Evolutionary conservation across 805 yeast species (phyloP).

Genomic region (Cyberlindnera samutprakarnensis): DNA sequence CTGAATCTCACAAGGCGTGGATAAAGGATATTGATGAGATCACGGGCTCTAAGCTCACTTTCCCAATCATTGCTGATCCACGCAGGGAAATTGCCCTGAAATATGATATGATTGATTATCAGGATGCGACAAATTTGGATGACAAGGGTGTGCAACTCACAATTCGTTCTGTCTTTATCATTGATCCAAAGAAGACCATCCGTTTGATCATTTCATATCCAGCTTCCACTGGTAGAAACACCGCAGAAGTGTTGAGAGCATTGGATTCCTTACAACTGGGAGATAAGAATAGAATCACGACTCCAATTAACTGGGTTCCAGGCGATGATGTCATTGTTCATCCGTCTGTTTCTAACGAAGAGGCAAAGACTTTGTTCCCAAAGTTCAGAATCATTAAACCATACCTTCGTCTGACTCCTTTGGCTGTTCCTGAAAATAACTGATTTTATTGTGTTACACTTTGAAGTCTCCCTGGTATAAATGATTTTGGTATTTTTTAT

Average conservation of each 20-base stretch:
- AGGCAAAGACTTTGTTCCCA: conserved; percentile 54
- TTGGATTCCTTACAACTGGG: conserved; percentile 63
- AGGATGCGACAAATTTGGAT: conserved; percentile 60
- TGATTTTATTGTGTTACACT: neutral
- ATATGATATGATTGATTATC: conserved; percentile 67
- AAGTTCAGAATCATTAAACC: conserved; percentile 55
- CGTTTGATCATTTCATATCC: conserved; percentile 62
- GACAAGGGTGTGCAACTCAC: conserved; percentile 60
- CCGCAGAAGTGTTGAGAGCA: conserved; percentile 65
- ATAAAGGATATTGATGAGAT: conserved; percentile 66
- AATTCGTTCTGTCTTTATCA: conserved; percentile 63
- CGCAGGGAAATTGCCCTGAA: conserved; percentile 49
- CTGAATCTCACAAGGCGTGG: conserved; percentile 59
- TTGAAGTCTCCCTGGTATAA: too few species aligned
- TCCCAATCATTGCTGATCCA: conserved; percentile 67
- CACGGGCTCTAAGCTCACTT: conserved; percentile 47
- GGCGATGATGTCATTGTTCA: conserved; percentile 72
- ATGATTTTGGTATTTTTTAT: too few species aligned
- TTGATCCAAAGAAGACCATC: conserved; percentile 59
- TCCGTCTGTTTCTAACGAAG: conserved; percentile 53
- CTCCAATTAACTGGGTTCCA: conserved; percentile 68
- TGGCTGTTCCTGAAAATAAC: conserved; percentile 12
- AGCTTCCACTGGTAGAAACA: conserved; percentile 69
- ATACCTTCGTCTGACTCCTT: conserved; percentile 50
- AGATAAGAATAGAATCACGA: conserved; percentile 54